Evolutionary conservation across 176 grass and related monocot genomes (phyloP).

Genomic region (Urochloa ruziziensis): DNA sequence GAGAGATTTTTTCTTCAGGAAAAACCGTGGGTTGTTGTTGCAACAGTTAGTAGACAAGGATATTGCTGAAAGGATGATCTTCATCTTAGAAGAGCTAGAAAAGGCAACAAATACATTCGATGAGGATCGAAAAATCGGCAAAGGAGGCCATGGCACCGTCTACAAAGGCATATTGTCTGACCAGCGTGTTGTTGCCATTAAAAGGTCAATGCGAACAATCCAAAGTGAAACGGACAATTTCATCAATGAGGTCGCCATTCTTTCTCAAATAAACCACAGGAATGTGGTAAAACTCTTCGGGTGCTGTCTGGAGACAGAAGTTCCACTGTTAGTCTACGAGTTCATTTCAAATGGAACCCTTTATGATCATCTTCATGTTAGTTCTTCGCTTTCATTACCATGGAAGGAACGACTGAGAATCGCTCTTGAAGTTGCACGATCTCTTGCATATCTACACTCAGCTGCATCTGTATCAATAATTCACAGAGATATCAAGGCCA

Average conservation of each 20-base stretch:
- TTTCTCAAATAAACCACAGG: slow-evolving; percentile 31
- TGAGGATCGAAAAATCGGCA: background rate
- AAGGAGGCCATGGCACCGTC: background rate
- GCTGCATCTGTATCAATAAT: slow-evolving; percentile 38
- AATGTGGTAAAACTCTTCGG: slow-evolving; percentile 22
- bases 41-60: slow-evolving; percentile 33
- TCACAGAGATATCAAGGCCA: slow-evolving; percentile 49
- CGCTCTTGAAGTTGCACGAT: slow-evolving; percentile 1
- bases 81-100: slow-evolving; percentile 20
- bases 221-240: slow-evolving; percentile 11
- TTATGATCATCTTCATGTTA: slow-evolving; percentile 5
- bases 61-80: slow-evolving; percentile 29
- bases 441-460: slow-evolving; percentile 47
- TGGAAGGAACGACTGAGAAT: slow-evolving; percentile 32
- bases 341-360: slow-evolving; percentile 29
- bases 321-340: slow-evolving; percentile 14
- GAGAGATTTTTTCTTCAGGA: slow-evolving; percentile 15
- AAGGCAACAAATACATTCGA: slow-evolving; percentile 13
- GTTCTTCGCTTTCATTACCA: background rate
- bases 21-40: slow-evolving; percentile 33
- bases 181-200: slow-evolving; percentile 19
- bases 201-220: background rate
- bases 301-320: slow-evolving; percentile 17
- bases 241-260: slow-evolving; percentile 2
- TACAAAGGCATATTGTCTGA: slow-evolving; percentile 27